Conservation (phyloP, 1,284 basidiomycete species). For the Erythrobasidium hasegawianum region DNA sequence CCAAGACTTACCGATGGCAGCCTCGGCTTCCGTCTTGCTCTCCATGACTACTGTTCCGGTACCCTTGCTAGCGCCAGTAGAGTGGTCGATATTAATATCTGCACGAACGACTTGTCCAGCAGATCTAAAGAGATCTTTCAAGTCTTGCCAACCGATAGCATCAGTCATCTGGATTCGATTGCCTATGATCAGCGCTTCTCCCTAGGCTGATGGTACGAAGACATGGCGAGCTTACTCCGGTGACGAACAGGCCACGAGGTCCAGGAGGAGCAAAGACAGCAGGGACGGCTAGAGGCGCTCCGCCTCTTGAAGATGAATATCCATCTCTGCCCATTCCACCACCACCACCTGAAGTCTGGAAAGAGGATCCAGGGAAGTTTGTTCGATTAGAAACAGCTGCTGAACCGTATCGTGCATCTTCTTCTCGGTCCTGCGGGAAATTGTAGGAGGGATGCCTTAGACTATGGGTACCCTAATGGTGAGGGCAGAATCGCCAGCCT, state of each 20-base stretch:
- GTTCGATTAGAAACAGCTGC: slow-evolving; percentile 61
- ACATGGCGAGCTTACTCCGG: slow-evolving; percentile 13
- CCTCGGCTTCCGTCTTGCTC: slow-evolving; percentile 51
- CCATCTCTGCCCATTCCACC: neutral
- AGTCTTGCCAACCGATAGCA: slow-evolving; percentile 95
- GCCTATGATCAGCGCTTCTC: slow-evolving; percentile 68
- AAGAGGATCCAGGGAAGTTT: slow-evolving; percentile 28
- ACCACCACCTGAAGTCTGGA: neutral
- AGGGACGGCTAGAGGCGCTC: slow-evolving; percentile 4
- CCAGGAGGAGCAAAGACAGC: slow-evolving; percentile 29
- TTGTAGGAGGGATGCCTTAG: neutral
- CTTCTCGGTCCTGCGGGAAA: slow-evolving; percentile 78
- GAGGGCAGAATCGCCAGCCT: slow-evolving; percentile 31
- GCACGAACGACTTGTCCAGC: slow-evolving; percentile 91
- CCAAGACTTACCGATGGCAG: slow-evolving; percentile 85
- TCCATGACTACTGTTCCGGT: slow-evolving; percentile 57
- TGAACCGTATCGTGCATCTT: slow-evolving; percentile 86
- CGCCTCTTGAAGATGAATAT: neutral
- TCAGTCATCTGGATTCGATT: slow-evolving; percentile 76
- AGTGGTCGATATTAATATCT: slow-evolving; percentile 85
- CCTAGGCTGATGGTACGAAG: slow-evolving; percentile 21
- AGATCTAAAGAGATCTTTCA: slow-evolving; percentile 92
- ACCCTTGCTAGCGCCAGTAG: slow-evolving; percentile 81
- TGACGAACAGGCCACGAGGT: slow-evolving; percentile 23
- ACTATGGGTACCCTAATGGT: neutral